phyloP scores from a whole-genome alignment of 345 rosid species.

The Erysimum cheiranthoides region DNA sequence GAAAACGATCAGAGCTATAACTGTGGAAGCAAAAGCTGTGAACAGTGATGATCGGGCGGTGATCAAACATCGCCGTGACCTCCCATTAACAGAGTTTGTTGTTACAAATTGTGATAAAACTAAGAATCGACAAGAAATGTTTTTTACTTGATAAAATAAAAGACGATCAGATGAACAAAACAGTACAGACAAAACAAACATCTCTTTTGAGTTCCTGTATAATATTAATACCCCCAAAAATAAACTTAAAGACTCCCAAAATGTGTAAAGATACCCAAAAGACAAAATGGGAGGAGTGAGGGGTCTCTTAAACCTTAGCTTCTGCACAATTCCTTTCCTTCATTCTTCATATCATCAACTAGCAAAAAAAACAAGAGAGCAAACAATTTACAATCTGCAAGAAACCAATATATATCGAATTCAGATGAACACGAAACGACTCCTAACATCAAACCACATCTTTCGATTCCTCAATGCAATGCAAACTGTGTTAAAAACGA shows the following conservation, averaged over 20 bases:
- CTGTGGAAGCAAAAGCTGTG: constrained; percentile 40
- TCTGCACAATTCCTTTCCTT: constrained; percentile 37
- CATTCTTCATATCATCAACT: constrained; percentile 30
- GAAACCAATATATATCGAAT: background rate
- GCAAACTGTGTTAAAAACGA: background rate
- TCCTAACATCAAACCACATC: background rate
- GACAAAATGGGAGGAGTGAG: constrained; percentile 12
- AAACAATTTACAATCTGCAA: constrained; percentile 26
- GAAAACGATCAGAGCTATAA: constrained; percentile 51
- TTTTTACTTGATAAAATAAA: constrained; percentile 10
- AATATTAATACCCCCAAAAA: background rate
- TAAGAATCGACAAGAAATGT: too few relatives aligned
- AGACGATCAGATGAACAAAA: background rate
- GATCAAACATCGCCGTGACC: constrained; percentile 29
- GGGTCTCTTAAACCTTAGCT: constrained; percentile 23
- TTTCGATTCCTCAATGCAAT: background rate
- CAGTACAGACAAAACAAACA: constrained; percentile 33
- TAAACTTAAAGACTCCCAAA: constrained; percentile 18
- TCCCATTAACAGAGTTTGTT: too few relatives aligned
- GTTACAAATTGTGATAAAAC: too few relatives aligned
- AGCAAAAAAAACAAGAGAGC: background rate
- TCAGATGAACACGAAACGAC: background rate
- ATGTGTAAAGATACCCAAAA: constrained; percentile 7
- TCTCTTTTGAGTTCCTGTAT: constrained; percentile 25
- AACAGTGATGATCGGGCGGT: constrained; percentile 42